Evolutionary conservation across 352 stramenopile genomes (phyloP).

Genomic region (Pythium pyrilobum): DNA sequence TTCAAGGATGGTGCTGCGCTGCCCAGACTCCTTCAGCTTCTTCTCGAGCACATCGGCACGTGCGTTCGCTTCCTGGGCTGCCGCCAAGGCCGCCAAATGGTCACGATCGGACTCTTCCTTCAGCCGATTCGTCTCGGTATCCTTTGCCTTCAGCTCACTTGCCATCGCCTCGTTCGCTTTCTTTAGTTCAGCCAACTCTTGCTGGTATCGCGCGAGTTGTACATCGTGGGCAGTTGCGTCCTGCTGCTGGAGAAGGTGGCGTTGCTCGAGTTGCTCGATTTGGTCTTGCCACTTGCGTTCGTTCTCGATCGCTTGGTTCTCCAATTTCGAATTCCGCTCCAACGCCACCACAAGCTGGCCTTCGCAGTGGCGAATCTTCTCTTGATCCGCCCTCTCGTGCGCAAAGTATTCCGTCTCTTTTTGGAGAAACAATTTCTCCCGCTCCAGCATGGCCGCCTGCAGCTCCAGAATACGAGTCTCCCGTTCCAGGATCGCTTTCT

Average conservation of each 20-base stretch:
- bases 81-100: neutral
- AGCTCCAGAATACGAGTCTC: conserved; percentile 28
- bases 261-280: neutral
- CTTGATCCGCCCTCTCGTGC: conserved; percentile 26
- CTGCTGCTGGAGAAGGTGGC: neutral
- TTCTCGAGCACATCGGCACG: neutral
- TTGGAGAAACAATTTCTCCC: conserved; percentile 29
- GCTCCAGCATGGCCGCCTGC: conserved; percentile 29
- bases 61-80: neutral
- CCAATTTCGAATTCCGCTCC: conserved; percentile 18
- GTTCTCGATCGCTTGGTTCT: conserved; percentile 7
- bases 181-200: neutral
- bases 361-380: conserved; percentile 25
- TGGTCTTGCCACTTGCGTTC: neutral
- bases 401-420: conserved; percentile 32
- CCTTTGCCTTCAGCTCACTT: neutral
- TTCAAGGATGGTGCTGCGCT: neutral
- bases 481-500: conserved; percentile 40
- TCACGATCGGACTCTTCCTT: neutral
- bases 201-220: neutral
- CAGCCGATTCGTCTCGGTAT: neutral
- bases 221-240: neutral
- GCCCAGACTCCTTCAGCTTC: conserved; percentile 17
- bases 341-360: conserved; percentile 19
- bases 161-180: neutral